Base-by-base conservation (phyloP, 441 rosid genomes). In the Adansonia rubrostipa region DNA sequence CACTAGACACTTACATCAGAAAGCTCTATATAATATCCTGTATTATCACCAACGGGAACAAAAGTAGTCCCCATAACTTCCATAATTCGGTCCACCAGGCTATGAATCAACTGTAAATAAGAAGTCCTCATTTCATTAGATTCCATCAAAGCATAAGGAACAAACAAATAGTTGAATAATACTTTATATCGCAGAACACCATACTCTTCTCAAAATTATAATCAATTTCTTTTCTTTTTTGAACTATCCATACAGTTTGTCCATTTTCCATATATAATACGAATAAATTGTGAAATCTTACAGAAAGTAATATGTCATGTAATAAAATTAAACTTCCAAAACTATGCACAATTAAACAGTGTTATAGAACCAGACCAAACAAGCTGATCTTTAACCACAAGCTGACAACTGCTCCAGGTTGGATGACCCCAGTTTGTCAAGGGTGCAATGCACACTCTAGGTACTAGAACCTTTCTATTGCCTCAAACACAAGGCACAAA, bases 51-150 rank as follows among this genome's bases (percentile, higher is more conserved):
- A 40, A 72, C 80, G 20, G 89, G 82, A 33, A 85, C 89, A 80
- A 93, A 92, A 54, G 94, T 89, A 61, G 89, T 80, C 47, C 88
- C 98, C 86, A 92, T 83, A 71, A 89, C 97, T 89, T 97, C 96
- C 98, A 95, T 93, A 45, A 97, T 80, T 85, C 97, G 87, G 84
- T 95, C 99, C 19, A 93, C 91, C 70, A 97, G 90, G 77, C 97
- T 88, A 84, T 97, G 99, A 73, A 97, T 95, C 78, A 89, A 80
- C 99, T 97, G 91, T 85, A 86, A 68, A 81, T n/a, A 82, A 71
- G 0, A 64, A 13, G 40, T 51, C 45, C 71, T 20, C n/a, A 33
- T 51, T 54, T 61, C 6, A 20, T 42, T 33, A 47, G 76, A 20
- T 72, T 58, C 54, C 13, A 17, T 28, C 42, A 51, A 44, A 63